These are phyloP conservation scores for Colletotrichum karsti DNA, from an alignment of 2,329 filamentous ascomycete genomes.

Conservation along the genomic window DNA sequence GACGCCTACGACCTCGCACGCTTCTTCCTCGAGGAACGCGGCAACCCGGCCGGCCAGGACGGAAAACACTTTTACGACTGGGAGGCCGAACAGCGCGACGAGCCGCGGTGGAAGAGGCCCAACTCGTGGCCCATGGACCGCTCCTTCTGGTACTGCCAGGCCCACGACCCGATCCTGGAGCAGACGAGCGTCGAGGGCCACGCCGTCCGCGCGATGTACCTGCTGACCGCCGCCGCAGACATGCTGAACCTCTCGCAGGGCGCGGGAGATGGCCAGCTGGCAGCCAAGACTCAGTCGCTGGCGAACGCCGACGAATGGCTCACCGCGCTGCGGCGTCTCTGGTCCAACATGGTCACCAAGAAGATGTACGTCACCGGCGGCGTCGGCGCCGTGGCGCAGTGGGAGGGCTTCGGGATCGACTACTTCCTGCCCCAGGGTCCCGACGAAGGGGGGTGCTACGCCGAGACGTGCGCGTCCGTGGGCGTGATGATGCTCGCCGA, in stretches of 20 bases:
- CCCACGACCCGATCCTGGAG: conserved; percentile 61
- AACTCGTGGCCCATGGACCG: conserved; percentile 52
- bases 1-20: conserved; percentile 55
- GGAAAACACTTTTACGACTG: conserved; percentile 62
- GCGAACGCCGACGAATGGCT: conserved; percentile 39
- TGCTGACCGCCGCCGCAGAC: conserved; percentile 66
- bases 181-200: conserved; percentile 67
- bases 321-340: conserved; percentile 55
- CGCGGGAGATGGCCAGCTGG: conserved; percentile 6
- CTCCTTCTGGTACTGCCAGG: conserved; percentile 62
- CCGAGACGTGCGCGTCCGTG: conserved; percentile 69
- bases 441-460: conserved; percentile 70
- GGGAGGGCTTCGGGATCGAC: conserved; percentile 67
- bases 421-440: conserved; percentile 67
- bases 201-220: conserved; percentile 67
- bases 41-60: conserved; percentile 54
- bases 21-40: conserved; percentile 67
- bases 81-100: conserved; percentile 47
- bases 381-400: conserved; percentile 65
- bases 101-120: conserved; percentile 52
- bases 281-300: conserved; percentile 28
- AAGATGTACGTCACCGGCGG: conserved; percentile 73
- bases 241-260: conserved; percentile 50
- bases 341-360: conserved; percentile 67
- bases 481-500: conserved; percentile 69